A percentile compares a stretch with the other conserved stretches of the same genome.
These are phyloP conservation scores for Cladosporium sphaerospermum DNA, from an alignment of 2,329 filamentous ascomycete genomes.

Conservation along the genomic window DNA sequence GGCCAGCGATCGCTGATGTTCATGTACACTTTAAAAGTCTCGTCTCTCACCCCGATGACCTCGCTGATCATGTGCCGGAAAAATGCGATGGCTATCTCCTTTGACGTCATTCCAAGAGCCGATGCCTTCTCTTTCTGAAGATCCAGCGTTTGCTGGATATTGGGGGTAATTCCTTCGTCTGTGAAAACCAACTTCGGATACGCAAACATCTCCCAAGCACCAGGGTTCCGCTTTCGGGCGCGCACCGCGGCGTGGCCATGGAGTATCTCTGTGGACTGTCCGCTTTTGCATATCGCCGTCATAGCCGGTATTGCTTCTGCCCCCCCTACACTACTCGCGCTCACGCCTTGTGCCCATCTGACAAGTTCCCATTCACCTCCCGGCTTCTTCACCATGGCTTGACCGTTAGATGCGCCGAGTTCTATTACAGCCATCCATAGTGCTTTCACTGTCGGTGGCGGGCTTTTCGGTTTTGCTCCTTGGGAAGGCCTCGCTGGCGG, in stretches of 20 bases:
- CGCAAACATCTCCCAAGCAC: background rate
- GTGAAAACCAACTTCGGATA: background rate
- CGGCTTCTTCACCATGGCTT: background rate
- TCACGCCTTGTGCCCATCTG: background rate
- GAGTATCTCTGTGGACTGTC: background rate
- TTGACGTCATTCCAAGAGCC: background rate
- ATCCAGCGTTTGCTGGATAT: background rate
- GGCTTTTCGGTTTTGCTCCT: too few relatives aligned
- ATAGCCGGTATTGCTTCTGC: background rate
- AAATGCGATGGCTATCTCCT: background rate
- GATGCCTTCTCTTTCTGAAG: background rate
- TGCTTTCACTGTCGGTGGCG: background rate
- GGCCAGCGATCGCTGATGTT: background rate
- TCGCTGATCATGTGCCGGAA: background rate
- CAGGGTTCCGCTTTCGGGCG: background rate
- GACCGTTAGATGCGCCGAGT: background rate
- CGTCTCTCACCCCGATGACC: background rate
- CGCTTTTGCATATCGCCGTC: background rate
- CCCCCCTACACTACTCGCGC: background rate
- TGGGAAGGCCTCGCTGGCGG: too few relatives aligned
- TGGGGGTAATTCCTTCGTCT: background rate
- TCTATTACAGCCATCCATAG: background rate
- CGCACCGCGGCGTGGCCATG: background rate
- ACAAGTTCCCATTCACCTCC: background rate
- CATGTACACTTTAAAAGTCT: background rate